Percentiles rank a stretch among this genome's conserved stretches.
These are phyloP conservation scores for Triangularia verruculosa DNA, from an alignment of 2,329 filamentous ascomycete genomes.

Conservation along the genomic window DNA sequence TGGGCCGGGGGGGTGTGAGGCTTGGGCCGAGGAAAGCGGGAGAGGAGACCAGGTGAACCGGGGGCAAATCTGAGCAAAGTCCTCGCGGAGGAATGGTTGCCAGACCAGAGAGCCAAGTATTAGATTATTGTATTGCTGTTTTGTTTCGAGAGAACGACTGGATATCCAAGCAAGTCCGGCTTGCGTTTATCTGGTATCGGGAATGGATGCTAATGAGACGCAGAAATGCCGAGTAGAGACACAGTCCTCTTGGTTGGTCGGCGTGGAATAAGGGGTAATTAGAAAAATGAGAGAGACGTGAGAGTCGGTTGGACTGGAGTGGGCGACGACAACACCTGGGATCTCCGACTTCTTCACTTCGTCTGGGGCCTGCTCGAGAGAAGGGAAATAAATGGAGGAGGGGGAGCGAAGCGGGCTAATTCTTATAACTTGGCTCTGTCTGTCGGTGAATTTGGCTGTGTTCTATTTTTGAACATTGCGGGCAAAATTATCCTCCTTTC, in stretches of 20 bases:
- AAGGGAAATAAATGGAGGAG: slow-evolving; percentile 40
- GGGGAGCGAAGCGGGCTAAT: slow-evolving; percentile 46
- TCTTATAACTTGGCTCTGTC: slow-evolving; percentile 57
- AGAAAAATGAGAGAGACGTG: slow-evolving; percentile 34
- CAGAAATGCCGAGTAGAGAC: slow-evolving; percentile 22
- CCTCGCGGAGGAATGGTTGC: slow-evolving; percentile 14
- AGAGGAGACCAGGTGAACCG: slow-evolving; percentile 33
- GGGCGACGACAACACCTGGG: slow-evolving; percentile 50
- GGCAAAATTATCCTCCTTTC: slow-evolving; percentile 41
- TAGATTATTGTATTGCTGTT: slow-evolving; percentile 27
- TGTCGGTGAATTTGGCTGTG: slow-evolving; percentile 31
- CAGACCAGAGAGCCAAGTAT: slow-evolving; percentile 15
- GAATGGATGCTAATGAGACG: slow-evolving; percentile 13
- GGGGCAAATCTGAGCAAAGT: slow-evolving; percentile 29
- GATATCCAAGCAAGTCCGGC: slow-evolving; percentile 57
- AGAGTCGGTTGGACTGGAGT: slow-evolving; percentile 38
- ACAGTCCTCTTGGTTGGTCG: slow-evolving; percentile 28
- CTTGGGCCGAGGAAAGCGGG: slow-evolving; percentile 42
- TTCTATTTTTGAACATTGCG: slow-evolving; percentile 45
- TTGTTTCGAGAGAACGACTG: slow-evolving; percentile 45
- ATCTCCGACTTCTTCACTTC: slow-evolving; percentile 39
- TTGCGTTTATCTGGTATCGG: slow-evolving; percentile 48
- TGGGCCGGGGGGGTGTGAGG: slow-evolving; percentile 27
- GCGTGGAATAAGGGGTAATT: slow-evolving; percentile 35
- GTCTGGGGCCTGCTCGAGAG: slow-evolving; percentile 43